Evolutionary conservation across 108 stramenopile genomes (phyloP).

Genomic region (Fistulifera pelliculosa): DNA sequence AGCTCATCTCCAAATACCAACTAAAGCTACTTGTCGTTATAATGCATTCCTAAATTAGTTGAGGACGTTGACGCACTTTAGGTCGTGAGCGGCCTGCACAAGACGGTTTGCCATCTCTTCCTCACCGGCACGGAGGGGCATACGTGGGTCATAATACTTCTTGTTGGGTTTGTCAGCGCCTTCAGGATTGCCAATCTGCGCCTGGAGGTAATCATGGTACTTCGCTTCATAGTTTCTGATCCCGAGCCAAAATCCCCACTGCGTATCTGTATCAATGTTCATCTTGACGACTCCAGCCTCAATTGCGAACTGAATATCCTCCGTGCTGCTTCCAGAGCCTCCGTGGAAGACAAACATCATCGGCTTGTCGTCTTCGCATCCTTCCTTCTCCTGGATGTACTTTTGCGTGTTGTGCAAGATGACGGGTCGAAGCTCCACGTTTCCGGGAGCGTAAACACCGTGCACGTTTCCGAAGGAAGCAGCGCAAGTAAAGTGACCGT

Average conservation of each 20-base stretch:
- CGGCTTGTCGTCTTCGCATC: slow-evolving; percentile 69
- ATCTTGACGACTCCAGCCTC: slow-evolving; percentile 91
- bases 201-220: slow-evolving; percentile 78
- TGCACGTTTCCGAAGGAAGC: slow-evolving; percentile 94
- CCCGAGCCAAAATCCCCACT: slow-evolving; percentile 90
- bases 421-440: slow-evolving; percentile 83
- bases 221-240: slow-evolving; percentile 69
- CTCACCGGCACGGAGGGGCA: slow-evolving; percentile 88
- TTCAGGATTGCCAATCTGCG: slow-evolving; percentile 94
- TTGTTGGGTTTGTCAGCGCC: slow-evolving; percentile 93
- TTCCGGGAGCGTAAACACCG: slow-evolving; percentile 90
- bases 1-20: too few species aligned
- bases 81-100: slow-evolving; percentile 69
- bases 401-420: slow-evolving; percentile 78
- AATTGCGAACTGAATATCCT: slow-evolving; percentile 74
- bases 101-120: slow-evolving; percentile 79
- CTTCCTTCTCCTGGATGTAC: slow-evolving; percentile 80
- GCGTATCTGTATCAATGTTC: slow-evolving; percentile 97
- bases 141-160: slow-evolving; percentile 96
- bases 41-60: slow-evolving; percentile 5
- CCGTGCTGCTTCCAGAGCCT: slow-evolving; percentile 74
- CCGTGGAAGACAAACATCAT: slow-evolving; percentile 92
- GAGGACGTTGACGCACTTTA: slow-evolving; percentile 82
- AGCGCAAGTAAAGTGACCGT: slow-evolving; percentile 35
- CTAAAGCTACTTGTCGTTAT: too few species aligned